Base-by-base conservation (phyloP, 805 yeast genomes). In the Candida pini region DNA sequence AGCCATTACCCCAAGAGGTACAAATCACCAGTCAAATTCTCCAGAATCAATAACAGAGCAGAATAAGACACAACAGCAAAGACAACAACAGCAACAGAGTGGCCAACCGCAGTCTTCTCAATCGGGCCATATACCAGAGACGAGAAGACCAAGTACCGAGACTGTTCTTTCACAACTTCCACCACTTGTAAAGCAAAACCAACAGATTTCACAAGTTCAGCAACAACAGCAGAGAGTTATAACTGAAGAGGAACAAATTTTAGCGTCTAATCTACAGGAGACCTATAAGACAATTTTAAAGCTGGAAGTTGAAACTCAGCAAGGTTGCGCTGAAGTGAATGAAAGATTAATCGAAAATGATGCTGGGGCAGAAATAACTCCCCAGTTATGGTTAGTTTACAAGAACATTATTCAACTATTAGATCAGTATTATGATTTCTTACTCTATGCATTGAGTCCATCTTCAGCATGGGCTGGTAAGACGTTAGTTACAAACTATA, bases 401-500 rank as follows among this genome's bases (percentile, higher is more conserved):
- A 81, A 76, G 53, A 72, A 76, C 43, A 80, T 81, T 53, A 66
- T 78, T 13, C 76, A 76, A 21, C 58, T 83, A 25, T 60, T 82
- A 37, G 84, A 83, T 54, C 74, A 80, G 47, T 83, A 82, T 51
- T 76, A 79, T 41, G 87, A 81, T 45, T 82, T 82, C 47, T 56
- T 82, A 26, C 69, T 81, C 10, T 78, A 83, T 14, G 85, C 89
- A 1, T 63, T 81, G 41, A 73, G 79, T 32, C 87, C 88, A 13
- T 56, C 69, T 5, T 64, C 76, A 4, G 79, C 82, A 22, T 79
- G 76, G 51, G 77, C 88, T 3, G 92, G 92, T 2, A 78, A 76
- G 51, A 85, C 82, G 45, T 75, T 84, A 31, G 84, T 84, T 6
- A 81, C 80, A 43, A 73, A 81, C 26, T 83, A 84, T 54, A 76